These are phyloP conservation scores for Pisolithus sp. DNA, from an alignment of 768 basidiomycete genomes.

Conservation along the genomic window DNA sequence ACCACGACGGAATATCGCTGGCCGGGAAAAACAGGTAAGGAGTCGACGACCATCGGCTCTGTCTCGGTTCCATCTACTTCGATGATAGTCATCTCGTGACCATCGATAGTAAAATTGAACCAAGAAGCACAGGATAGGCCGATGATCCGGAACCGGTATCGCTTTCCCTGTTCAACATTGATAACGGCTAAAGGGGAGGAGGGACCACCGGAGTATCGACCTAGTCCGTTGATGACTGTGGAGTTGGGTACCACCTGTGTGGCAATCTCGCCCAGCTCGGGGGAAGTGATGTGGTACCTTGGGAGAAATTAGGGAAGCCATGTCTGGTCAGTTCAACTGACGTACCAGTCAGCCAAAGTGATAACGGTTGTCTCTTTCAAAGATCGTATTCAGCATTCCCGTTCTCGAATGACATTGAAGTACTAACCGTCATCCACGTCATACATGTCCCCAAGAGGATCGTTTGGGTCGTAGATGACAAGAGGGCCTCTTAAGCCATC, in stretches of 20 bases:
- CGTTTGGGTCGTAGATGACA: slow-evolving; percentile 37
- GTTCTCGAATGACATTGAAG: no score
- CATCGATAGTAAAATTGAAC: slow-evolving; percentile 41
- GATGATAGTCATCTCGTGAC: slow-evolving; percentile 39
- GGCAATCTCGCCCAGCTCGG: background rate
- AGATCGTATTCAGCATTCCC: background rate
- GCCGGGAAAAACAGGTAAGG: slow-evolving; percentile 38
- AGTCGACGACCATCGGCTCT: slow-evolving; percentile 36
- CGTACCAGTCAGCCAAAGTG: slow-evolving; percentile 2
- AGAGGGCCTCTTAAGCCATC: slow-evolving; percentile 35
- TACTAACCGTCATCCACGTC: slow-evolving; percentile 40
- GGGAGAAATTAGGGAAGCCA: background rate
- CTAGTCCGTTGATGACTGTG: slow-evolving; percentile 35
- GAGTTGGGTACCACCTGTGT: slow-evolving; percentile 14
- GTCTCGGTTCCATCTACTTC: slow-evolving; percentile 39
- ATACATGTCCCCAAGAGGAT: slow-evolving; percentile 33
- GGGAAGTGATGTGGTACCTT: background rate
- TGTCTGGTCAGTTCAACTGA: background rate
- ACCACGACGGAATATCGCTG: slow-evolving; percentile 48
- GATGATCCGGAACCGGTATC: slow-evolving; percentile 35
- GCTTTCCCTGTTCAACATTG: slow-evolving; percentile 24
- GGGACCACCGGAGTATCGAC: slow-evolving; percentile 32
- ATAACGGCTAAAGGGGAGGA: slow-evolving; percentile 29
- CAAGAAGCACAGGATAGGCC: slow-evolving; percentile 36
- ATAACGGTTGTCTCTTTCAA: background rate